Evolutionary conservation across 441 rosid species (phyloP), one percentile per base, ranked within the genome.

Genomic region (Viola pubescens): DNA sequence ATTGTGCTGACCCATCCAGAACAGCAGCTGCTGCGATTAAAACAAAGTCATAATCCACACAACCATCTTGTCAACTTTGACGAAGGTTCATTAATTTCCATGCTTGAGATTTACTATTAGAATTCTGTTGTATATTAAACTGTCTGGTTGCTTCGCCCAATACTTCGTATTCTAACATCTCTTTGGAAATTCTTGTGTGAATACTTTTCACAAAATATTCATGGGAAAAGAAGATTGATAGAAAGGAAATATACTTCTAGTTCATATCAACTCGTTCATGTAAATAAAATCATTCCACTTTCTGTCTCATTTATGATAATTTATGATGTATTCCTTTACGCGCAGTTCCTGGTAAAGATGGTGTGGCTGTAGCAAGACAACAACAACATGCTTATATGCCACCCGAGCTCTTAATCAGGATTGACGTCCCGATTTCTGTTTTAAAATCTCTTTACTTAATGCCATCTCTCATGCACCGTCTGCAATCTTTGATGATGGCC

Each of bases 41-140:
- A 91, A 85, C 99, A 91, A 74, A 85, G 89, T 70, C 98, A 94
- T 79, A 92, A 88, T 68, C 91, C 98, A 2, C 94, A 94, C 78
- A 94, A 94, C 72, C 86, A 91, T 74, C 86, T 94, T 59, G 77
- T 76, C 63, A 78, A 85, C 66, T 86, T 83, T 73, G 84, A 57
- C 60, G 89, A 85, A 75, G 90, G 99, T 90, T 55, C 48, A 76
- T 69, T 59, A 62, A 37, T 37, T 45, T 60, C 48, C 37, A 59
- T 61, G 73, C 47, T 56, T 63, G 14, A 62, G 51, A 47, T 39
- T 9, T 5, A 3, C 52, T 7, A 7, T 60, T 8, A 9, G 42
- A 47, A 57, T 45, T 13, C 34, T 60, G 46, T 61, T 39, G 26
- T 37, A 6, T 44, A 3, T 37, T 4, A 6, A 3, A 46, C 47